Conservation (phyloP, 2,329 filamentous ascomycete species). For the Beauveria medogensis region DNA sequence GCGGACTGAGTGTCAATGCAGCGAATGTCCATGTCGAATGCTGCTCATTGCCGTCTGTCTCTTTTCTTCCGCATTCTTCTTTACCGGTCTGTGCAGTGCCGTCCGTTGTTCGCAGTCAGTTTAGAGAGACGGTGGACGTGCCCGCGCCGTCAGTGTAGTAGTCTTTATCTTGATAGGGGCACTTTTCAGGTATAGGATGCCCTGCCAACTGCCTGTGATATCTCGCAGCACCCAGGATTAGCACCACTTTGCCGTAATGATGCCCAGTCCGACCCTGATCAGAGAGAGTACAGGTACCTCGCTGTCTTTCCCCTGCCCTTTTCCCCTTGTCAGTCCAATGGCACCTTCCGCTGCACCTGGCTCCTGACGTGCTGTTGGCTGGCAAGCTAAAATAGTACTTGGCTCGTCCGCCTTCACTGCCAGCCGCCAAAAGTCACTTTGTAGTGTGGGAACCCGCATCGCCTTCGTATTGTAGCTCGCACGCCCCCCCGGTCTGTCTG, state of each 20-base stretch:
- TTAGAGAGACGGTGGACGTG: neutral
- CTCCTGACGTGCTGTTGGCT: no score
- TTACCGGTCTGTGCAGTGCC: neutral
- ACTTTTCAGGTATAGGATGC: no score
- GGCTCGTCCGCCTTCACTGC: neutral
- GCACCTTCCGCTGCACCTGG: neutral
- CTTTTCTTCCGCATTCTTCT: neutral
- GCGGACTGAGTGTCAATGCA: constrained; percentile 4
- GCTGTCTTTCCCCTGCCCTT: no score
- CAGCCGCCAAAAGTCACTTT: neutral
- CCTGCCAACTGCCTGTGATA: no score
- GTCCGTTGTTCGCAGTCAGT: neutral
- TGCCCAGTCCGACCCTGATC: neutral
- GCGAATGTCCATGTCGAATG: neutral
- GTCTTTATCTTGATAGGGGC: neutral
- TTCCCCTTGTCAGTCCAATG: no score
- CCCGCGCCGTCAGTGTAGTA: neutral
- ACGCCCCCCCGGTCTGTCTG: neutral
- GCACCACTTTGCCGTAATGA: neutral
- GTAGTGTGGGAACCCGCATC: neutral
- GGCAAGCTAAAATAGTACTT: neutral
- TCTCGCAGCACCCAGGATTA: neutral
- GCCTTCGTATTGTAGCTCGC: constrained; percentile 8
- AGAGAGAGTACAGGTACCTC: neutral
- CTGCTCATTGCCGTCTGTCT: neutral